These are phyloP conservation scores for Pleurotus ostreatus DNA, from an alignment of 768 basidiomycete species.

Conservation along the genomic window DNA sequence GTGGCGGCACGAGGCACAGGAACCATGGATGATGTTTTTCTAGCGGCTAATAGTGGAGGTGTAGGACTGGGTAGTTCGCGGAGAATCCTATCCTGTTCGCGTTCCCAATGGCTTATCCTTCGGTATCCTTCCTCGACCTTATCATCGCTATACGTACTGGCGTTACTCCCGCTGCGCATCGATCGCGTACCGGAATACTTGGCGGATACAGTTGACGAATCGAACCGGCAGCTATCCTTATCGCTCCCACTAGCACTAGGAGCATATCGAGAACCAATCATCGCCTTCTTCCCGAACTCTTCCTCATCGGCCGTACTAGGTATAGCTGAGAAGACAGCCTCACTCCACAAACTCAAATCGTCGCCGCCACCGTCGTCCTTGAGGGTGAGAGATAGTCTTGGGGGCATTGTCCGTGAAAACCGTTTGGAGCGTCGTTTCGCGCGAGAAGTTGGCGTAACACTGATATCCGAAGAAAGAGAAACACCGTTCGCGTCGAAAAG, in stretches of 20 bases:
- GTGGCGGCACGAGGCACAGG: background rate
- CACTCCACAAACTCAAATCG: constrained; percentile 46
- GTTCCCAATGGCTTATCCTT: background rate
- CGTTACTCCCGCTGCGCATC: background rate
- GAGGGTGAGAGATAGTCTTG: constrained; percentile 50
- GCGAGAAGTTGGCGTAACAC: background rate
- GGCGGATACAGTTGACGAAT: background rate
- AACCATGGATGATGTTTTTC: constrained; percentile 2
- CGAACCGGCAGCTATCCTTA: constrained; percentile 5
- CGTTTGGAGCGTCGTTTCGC: constrained; percentile 15
- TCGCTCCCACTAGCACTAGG: constrained; percentile 2
- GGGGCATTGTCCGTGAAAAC: constrained; percentile 32
- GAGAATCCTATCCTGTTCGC: constrained; percentile 2
- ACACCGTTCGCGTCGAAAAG: background rate
- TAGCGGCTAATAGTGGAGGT: background rate
- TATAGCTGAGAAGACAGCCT: constrained; percentile 51
- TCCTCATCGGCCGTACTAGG: constrained; percentile 19
- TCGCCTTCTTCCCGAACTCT: constrained; percentile 17
- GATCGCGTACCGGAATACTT: background rate
- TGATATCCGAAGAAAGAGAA: background rate
- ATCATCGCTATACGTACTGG: constrained; percentile 1
- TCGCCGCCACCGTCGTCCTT: constrained; percentile 37
- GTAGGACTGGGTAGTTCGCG: background rate
- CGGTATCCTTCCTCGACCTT: background rate
- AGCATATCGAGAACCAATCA: background rate